These are phyloP conservation scores for Penicillium bovifimosum DNA, from an alignment of 495 filamentous ascomycete genomes.

Conservation along the genomic window DNA sequence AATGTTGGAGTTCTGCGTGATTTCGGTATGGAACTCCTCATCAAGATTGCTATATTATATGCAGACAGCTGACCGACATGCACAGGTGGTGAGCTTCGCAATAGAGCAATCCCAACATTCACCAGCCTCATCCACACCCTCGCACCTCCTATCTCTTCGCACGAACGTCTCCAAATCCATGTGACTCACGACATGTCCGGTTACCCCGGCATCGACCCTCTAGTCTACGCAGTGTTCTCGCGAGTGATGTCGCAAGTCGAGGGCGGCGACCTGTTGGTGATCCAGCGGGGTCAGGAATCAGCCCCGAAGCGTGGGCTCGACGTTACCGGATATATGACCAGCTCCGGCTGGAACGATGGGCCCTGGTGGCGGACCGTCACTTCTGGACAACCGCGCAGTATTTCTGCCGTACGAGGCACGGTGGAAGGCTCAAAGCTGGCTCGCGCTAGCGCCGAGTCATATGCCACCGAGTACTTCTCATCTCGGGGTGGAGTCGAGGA, in stretches of 20 bases:
- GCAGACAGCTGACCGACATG: conserved; percentile 16
- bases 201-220: conserved; percentile 89
- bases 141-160: conserved; percentile 92
- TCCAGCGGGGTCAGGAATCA: conserved; percentile 86
- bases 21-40: conserved; percentile 56
- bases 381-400: conserved; percentile 55
- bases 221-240: conserved; percentile 89
- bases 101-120: conserved; percentile 88
- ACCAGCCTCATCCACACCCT: conserved; percentile 90
- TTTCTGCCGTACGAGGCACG: conserved; percentile 75
- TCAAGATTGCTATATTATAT: neutral
- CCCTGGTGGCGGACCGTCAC: conserved; percentile 88
- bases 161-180: conserved; percentile 97
- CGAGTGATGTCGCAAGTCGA: conserved; percentile 98
- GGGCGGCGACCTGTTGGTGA: conserved; percentile 92
- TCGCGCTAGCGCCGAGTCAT: conserved; percentile 79
- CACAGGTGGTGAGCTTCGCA: conserved; percentile 81
- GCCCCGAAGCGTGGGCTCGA: conserved; percentile 60
- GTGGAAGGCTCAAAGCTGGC: conserved; percentile 86
- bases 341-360: conserved; percentile 75
- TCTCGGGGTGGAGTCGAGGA: conserved; percentile 71
- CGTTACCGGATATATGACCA: conserved; percentile 46
- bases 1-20: conserved; percentile 80
- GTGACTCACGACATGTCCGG: conserved; percentile 91
- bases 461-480: conserved; percentile 76